Evolutionary conservation across 805 yeast genomes (phyloP).

Genomic region (Kazachstania kunashirensis): DNA sequence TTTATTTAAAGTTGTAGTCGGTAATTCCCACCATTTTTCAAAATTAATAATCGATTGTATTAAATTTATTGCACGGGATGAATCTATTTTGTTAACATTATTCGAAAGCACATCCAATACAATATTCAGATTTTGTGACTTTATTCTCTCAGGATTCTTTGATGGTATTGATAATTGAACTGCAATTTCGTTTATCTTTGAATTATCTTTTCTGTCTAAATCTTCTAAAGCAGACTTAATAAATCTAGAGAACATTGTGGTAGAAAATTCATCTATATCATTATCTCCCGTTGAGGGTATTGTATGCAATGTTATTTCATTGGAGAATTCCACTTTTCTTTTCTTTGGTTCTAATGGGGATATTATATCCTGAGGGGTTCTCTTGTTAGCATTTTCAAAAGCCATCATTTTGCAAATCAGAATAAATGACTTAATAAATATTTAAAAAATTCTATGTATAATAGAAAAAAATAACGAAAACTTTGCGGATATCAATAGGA

Average conservation of each 20-base stretch:
- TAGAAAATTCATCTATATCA: conserved; percentile 23
- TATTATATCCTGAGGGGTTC: conserved; percentile 11
- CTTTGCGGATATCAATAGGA: too few species aligned
- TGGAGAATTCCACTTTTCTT: conserved; percentile 27
- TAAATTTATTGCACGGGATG: conserved; percentile 39
- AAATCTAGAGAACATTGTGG: conserved; percentile 34
- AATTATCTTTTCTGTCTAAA: conserved; percentile 49
- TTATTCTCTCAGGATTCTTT: conserved; percentile 44
- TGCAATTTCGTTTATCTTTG: conserved; percentile 50
- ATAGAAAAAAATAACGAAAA: too few species aligned
- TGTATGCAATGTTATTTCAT: conserved; percentile 16
- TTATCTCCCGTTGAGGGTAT: conserved; percentile 3
- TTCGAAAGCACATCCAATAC: conserved; percentile 50
- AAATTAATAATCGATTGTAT: conserved; percentile 54
- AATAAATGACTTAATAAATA: too few species aligned
- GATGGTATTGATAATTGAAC: conserved; percentile 47
- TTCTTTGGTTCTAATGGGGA: conserved; percentile 19
- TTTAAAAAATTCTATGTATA: too few species aligned
- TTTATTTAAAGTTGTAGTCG: conserved; percentile 36
- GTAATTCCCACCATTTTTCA: conserved; percentile 48
- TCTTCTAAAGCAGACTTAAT: conserved; percentile 62
- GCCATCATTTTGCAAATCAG: conserved; percentile 25
- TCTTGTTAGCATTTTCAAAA: conserved; percentile 22
- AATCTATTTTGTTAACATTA: conserved; percentile 59
- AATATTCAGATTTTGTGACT: conserved; percentile 41